Percentiles rank a stretch among this genome's conserved stretches.
phyloP scores from a whole-genome alignment of 2,329 filamentous ascomycete species.

The Mollisiaceae sp. region DNA sequence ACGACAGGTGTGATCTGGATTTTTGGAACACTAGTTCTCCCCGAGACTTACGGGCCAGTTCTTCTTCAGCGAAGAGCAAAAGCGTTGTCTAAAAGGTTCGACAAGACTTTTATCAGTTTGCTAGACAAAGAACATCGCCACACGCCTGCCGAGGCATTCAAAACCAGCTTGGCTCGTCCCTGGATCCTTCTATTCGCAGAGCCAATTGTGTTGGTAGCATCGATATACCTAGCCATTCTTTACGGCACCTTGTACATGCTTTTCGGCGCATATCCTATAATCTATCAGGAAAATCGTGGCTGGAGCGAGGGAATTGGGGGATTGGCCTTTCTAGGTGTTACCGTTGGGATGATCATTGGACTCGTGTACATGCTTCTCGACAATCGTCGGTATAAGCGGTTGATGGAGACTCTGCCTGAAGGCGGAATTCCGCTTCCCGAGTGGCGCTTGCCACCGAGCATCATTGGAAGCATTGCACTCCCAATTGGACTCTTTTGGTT shows the following conservation, averaged over 20 bases:
- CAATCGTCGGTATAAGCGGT: conserved; percentile 56
- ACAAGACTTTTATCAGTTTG: conserved; percentile 60
- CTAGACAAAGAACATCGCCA: conserved; percentile 52
- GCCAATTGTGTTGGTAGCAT: conserved; percentile 69
- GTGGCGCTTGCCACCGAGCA: conserved; percentile 64
- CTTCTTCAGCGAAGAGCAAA: conserved; percentile 57
- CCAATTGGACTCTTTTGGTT: conserved; percentile 63
- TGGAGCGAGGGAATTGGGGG: conserved; percentile 65
- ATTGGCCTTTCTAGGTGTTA: conserved; percentile 72
- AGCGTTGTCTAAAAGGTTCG: conserved; percentile 56
- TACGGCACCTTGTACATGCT: conserved; percentile 61
- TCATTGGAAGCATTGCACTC: conserved; percentile 65
- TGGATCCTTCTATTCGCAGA: conserved; percentile 73
- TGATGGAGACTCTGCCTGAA: conserved; percentile 35
- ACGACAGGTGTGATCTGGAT: conserved; percentile 68
- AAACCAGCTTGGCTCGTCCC: conserved; percentile 62
- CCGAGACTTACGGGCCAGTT: conserved; percentile 64
- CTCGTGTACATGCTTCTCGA: conserved; percentile 59
- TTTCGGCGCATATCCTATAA: conserved; percentile 66
- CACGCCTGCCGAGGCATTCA: conserved; percentile 51
- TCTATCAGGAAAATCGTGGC: conserved; percentile 63
- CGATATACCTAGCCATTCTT: conserved; percentile 69
- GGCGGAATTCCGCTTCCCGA: conserved; percentile 69
- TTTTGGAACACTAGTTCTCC: conserved; percentile 54
- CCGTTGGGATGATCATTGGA: conserved; percentile 66